Evolutionary conservation across 768 basidiomycete species (phyloP), one percentile per base, ranked within the genome.

Genomic region (Mycena vitilis): DNA sequence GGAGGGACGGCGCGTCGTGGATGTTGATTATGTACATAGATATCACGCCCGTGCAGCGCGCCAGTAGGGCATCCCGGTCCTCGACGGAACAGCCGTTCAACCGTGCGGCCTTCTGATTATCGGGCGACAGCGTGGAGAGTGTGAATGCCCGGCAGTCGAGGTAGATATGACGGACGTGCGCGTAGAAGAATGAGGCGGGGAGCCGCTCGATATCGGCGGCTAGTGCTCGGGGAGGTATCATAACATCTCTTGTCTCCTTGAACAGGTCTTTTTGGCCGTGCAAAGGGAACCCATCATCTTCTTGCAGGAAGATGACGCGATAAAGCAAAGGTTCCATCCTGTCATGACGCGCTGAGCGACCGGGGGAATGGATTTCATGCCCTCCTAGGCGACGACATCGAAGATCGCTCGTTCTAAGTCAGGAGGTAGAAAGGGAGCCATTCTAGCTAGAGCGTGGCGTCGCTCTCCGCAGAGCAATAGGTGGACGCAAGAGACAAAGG

Each of bases 281-380:
- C 11, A 11, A 40, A 11, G 2, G 4, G 40, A 40, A 15, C 1
- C 18, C 2, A 16, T 53, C 36, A 5, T 30, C 15, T 16, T 36
- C 18, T 16, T 12, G 34, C 1, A 54, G 36, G 18, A 54, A 4
- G 34, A 36, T 20, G 16, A 38, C 36, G 18, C 18, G 36, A 36
- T 54, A 54, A 16, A 54, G 53, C 10, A 37, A n/a, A 9, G 53
- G 53, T 38, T 54, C 53, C 9, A 54, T 5, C 53, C 53, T 54
- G 36, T 36, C 25, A 38, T 54, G 20, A 54, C 36, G 9, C 53
- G 53, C n/a, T 36, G 53, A 15, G 53, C 53, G 12, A 54, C 53
- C 13, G 53, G 36, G 36, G 53, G 36, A 10, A 54, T 54, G 36
- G 37, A 54, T 54, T 54, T 54, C 5, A 23, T 54, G 36, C 53